These are phyloP conservation scores for Nakazawaea peltata DNA, from an alignment of 805 yeast species.

Conservation along the genomic window DNA sequence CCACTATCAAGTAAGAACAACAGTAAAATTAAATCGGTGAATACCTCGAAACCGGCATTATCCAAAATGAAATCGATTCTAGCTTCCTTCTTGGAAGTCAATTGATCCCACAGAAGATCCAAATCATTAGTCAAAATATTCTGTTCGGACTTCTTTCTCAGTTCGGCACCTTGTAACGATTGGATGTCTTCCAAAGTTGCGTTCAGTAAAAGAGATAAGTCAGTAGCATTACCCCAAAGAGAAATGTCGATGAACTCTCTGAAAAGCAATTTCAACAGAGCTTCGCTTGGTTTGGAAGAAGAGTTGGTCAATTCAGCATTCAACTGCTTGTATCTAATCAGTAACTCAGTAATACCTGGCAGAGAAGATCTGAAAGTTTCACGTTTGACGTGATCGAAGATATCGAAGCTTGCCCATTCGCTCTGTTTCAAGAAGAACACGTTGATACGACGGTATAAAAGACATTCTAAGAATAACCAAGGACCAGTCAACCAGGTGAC, in stretches of 20 bases:
- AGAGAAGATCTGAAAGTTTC: conserved; percentile 69
- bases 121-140: conserved; percentile 75
- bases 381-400: conserved; percentile 64
- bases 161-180: conserved; percentile 84
- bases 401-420: conserved; percentile 55
- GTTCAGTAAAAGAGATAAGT: conserved; percentile 79
- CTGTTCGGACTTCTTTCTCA: conserved; percentile 72
- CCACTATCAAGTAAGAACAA: conserved; percentile 64
- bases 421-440: conserved; percentile 29
- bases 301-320: conserved; percentile 18
- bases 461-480: conserved; percentile 86
- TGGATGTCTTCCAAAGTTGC: conserved; percentile 87
- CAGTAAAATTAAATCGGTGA: conserved; percentile 68
- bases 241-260: conserved; percentile 82
- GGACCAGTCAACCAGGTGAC: conserved; percentile 77
- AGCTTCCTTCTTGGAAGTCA: conserved; percentile 23
- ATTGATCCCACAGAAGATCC: conserved; percentile 52
- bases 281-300: conserved; percentile 17
- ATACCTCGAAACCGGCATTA: conserved; percentile 93
- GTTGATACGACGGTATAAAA: conserved; percentile 64
- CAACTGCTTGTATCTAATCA: conserved; percentile 49
- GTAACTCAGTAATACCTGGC: conserved; percentile 74
- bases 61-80: conserved; percentile 82
- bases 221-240: conserved; percentile 98
- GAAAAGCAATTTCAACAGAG: conserved; percentile 50